phyloP scores from a whole-genome alignment of 805 yeast genomes.

The Cyberlindnera mycetangii region DNA sequence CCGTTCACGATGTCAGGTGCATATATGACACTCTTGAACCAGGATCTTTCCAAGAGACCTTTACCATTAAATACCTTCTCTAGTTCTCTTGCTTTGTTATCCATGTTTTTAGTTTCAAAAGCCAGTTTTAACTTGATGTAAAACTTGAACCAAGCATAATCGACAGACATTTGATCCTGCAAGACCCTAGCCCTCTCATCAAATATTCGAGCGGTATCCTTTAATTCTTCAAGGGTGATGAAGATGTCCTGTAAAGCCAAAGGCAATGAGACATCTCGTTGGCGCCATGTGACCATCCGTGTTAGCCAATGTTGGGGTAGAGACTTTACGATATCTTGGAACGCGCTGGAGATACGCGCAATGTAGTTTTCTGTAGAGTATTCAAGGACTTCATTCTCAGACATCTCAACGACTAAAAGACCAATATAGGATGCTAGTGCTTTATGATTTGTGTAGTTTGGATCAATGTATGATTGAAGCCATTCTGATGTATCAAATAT shows the following conservation, averaged over 20 bases:
- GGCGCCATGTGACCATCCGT: conserved; percentile 5
- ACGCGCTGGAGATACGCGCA: conserved; percentile 37
- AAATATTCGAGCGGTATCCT: conserved; percentile 29
- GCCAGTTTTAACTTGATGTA: conserved; percentile 58
- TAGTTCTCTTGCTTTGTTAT: conserved; percentile 37
- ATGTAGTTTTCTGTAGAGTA: conserved; percentile 48
- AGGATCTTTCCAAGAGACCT: conserved; percentile 48
- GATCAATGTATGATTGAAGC: conserved; percentile 51
- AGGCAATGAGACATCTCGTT: conserved; percentile 4
- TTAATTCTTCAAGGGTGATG: conserved; percentile 5
- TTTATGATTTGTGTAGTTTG: conserved; percentile 50
- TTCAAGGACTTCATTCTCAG: conserved; percentile 55
- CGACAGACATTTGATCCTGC: conserved; percentile 51
- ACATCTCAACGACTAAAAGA: conserved; percentile 46
- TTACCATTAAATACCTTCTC: conserved; percentile 32
- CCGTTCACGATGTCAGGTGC: conserved; percentile 58
- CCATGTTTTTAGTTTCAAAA: conserved; percentile 52
- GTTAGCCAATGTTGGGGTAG: conserved; percentile 34
- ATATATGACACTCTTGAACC: conserved; percentile 64
- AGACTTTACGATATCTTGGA: conserved; percentile 23
- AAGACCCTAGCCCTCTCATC: conserved; percentile 48
- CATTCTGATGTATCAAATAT: conserved; percentile 56
- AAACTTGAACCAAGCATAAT: conserved; percentile 75
- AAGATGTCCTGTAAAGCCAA: conserved; percentile 12
- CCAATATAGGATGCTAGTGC: conserved; percentile 60